Base-by-base conservation (phyloP, 1,284 basidiomycete species). In the Lignosus rhinocerotis region DNA sequence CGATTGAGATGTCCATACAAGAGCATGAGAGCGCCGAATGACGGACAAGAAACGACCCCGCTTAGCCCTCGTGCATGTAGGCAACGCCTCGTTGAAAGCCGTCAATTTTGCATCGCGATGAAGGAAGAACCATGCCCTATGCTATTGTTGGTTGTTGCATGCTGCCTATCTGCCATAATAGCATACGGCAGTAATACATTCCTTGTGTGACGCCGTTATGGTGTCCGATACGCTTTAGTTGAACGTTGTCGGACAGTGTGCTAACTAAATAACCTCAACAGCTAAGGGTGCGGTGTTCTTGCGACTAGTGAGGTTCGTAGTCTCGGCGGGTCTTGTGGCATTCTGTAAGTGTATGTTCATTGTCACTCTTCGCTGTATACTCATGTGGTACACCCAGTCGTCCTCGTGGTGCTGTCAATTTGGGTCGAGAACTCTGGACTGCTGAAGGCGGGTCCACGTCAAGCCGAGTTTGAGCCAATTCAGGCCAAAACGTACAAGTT, bases 341-440 rank as follows among this genome's bases (percentile, higher is more conserved):
- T 69, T 73, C 61, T 68, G 69, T 72, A 56, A 64, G 72, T 66
- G 7, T 16, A 36, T 9, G 11, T 46, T 6, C 17, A n/a, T 11
- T 39, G n/a, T 39, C 7, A 3, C 11, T 54, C 46, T 25, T 4
- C 38, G 51, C 9, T 49, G 76, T 46, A 76, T 79, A 5, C 86
- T 86, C 69, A 82, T 81, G 85, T 63, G 10, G 56, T 14, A 19
- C 25, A 1, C 39, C 11, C 62, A 91, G 88, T 91, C 70, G 80
- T 92, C 68, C 78, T 97, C 56, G 92, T 94, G 50, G 79, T 96
- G 43, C 76, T 96, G 45, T 90, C 93, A 0, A 88, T 96, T 48
- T 81, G 97, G 65, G 84, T 97, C 69, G 96, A 97, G 74, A 96
- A 94, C 70, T 90, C 92, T 31, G 94, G 94, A 9, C 80, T 96